Evolutionary conservation across 2,329 filamentous ascomycete genomes (phyloP).

Genomic region (Monosporascus sp.): DNA sequence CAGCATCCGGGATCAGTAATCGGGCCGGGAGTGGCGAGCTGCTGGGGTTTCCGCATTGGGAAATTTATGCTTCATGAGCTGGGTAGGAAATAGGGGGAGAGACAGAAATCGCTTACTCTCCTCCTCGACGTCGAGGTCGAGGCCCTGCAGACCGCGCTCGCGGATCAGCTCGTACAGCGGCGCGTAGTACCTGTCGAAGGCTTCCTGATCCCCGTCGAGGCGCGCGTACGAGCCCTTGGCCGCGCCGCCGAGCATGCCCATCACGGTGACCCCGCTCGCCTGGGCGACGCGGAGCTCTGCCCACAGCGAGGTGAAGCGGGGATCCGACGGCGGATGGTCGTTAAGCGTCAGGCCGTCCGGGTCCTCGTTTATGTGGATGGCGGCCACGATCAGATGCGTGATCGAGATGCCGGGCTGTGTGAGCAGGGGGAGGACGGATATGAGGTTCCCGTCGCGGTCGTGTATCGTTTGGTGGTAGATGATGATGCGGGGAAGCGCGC

Average conservation of each 20-base stretch:
- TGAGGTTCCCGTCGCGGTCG: conserved; percentile 27
- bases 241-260: conserved; percentile 77
- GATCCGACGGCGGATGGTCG: conserved; percentile 60
- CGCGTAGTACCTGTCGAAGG: conserved; percentile 65
- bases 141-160: conserved; percentile 52
- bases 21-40: too few species aligned
- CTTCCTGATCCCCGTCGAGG: conserved; percentile 40
- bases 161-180: conserved; percentile 59
- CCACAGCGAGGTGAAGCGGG: conserved; percentile 63
- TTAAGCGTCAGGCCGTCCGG: conserved; percentile 67
- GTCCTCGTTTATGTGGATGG: conserved; percentile 68
- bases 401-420: conserved; percentile 30
- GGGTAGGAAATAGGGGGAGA: too few species aligned
- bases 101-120: conserved; percentile 25
- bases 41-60: too few species aligned
- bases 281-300: conserved; percentile 65
- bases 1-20: too few species aligned
- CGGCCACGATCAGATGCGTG: conserved; percentile 75
- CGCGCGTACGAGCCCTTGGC: conserved; percentile 64
- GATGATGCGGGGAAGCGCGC: conserved; percentile 20
- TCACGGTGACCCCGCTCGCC: conserved; percentile 63
- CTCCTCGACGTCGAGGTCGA: conserved; percentile 75
- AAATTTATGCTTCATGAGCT: too few species aligned
- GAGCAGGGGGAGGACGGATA: conserved; percentile 38
- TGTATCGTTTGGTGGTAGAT: conserved; percentile 38